Evolutionary conservation across 257 asterid species (phyloP).

Genomic region (Petrea volubilis): DNA sequence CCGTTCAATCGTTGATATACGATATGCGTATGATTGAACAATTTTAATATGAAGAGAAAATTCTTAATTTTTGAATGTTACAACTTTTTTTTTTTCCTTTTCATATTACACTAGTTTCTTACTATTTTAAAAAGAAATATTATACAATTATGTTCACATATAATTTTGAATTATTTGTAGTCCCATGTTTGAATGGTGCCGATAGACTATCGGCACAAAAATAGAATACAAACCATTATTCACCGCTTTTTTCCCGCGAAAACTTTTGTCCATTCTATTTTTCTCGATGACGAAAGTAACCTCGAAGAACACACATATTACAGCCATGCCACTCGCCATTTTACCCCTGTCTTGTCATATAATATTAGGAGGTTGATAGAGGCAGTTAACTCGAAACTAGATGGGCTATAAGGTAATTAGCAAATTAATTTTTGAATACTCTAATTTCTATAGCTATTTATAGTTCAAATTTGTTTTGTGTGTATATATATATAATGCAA

Average conservation of each 20-base stretch:
- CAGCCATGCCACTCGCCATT: neutral
- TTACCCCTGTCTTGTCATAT: neutral
- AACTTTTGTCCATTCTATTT: constrained; percentile 18
- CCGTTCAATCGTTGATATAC: too few relatives aligned
- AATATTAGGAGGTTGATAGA: neutral
- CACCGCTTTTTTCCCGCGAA: constrained; percentile 16
- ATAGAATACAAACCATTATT: neutral
- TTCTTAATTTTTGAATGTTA: too few relatives aligned
- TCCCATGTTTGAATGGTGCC: neutral
- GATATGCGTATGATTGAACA: too few relatives aligned
- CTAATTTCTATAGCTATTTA: neutral
- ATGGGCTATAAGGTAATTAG: constrained; percentile 16
- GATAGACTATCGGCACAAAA: neutral
- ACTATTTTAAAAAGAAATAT: too few relatives aligned
- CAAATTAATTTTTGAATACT: neutral
- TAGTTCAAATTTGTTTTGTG: neutral
- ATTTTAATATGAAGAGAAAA: too few relatives aligned
- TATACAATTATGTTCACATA: too few relatives aligned
- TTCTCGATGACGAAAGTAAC: neutral
- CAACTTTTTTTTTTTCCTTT: too few relatives aligned
- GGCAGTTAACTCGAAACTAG: neutral
- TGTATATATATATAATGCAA: neutral
- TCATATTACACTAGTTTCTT: too few relatives aligned
- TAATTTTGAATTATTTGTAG: too few relatives aligned
- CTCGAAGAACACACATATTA: neutral